Evolutionary conservation across 2,329 filamentous ascomycete genomes (phyloP), one percentile per base, ranked within the genome.

Genomic region (Scorias spongiosa): DNA sequence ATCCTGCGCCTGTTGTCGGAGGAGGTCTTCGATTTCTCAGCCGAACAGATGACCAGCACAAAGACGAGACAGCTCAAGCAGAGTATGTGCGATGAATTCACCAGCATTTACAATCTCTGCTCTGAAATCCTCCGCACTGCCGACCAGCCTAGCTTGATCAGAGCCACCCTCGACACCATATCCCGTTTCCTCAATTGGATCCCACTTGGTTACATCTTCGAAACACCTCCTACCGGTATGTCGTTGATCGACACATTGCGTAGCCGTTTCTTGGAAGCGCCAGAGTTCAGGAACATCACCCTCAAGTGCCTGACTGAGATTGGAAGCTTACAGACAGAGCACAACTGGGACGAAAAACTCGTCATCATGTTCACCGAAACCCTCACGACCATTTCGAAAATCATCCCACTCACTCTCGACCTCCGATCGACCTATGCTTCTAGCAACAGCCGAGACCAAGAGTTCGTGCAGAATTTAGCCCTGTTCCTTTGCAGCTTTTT

Each of bases 141-240:
- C 39, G 85, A 82, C 55, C 85, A 93, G 63, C 75, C 84, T 34
- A 93, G 81, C 58, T 72, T 98, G 44, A 80, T 98, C 66, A 93
- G 91, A 68, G 86, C 89, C n/a, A 98, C 91, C 0, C 75, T 98
- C 43, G 88, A 96, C 68, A 98, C 91, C 1, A 71, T 98, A 30
- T 75, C 98, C 43, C 84, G 88, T 47, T 98, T 98, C 66, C 83
- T 94, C 63, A 96, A 96, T 71, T 98, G 91, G 91, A 98, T 98
- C 45, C 91, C 91, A 0, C 70, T 98, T 34, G 91, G 93, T 45
- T 98, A 95, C 66, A 96, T 98, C 54, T 98, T 98, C 65, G 91
- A 98, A 72, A 98, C 89, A 0, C 80, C 84, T 2, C 66, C 66
- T 1, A 66, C 60, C 42, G 68, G 68, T 39, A 54, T 63, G 46